Base-by-base conservation (phyloP, 192 early-diverging fungal genomes). In the Allomyces macrogynus region DNA sequence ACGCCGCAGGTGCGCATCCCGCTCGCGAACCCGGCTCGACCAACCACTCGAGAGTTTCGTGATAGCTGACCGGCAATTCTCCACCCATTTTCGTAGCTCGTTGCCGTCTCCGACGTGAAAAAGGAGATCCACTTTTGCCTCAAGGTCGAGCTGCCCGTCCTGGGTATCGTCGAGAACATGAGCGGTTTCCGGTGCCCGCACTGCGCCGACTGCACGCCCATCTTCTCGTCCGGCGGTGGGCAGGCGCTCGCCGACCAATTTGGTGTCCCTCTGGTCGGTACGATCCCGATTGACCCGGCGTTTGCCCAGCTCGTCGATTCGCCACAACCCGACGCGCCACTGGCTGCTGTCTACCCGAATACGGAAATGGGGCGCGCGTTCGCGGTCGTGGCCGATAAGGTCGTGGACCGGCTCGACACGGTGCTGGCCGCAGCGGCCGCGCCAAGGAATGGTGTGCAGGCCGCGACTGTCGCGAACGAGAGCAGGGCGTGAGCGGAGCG, bases 91-190 rank as follows among this genome's bases (percentile, higher is more conserved):
- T 20, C 4, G 1, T 57, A 95, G 72, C 89, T 87, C 57, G 84
- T 90, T 0, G 83, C 87, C 0, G 63, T 89, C 61, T 75, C 86
- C 24, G 96, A 99, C 76, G 96, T 99, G n/a, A 81, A 92, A 61
- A 96, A 93, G 76, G 96, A 99, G 76, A 84, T 97, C 67, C 90
- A 86, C 73, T 99, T 99, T 71, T 99, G 95, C 73, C 71, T 75
- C 40, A 93, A 95, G 68, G 90, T 93, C 63, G 84, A 84, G 54
- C 75, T 99, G 62, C 85, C 85, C 1, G 83, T 99, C 43, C 77
- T 97, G 16, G 95, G 95, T 0, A 76, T 99, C 7, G 85, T 99
- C 8, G 95, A 99, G 70, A 97, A 97, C 71, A 95, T 99, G 95
- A 86, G 85, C 65, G 95, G 94, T 3, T 99, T 94, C 75, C 86